These are phyloP conservation scores for Sequoiadendron giganteum DNA, from an alignment of 75 land plant genomes.

Conservation along the genomic window DNA sequence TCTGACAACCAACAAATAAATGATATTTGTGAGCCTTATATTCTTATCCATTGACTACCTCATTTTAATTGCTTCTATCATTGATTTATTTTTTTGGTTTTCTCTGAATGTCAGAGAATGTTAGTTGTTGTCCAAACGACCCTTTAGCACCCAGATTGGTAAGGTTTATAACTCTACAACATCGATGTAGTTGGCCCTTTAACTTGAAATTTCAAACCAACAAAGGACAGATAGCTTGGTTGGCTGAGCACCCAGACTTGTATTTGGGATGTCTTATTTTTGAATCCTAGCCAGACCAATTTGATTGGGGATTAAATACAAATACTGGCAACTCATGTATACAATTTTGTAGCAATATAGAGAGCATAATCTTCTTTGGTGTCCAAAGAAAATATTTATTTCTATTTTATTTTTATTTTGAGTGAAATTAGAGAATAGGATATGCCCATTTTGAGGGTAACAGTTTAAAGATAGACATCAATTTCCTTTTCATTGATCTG, in stretches of 20 bases:
- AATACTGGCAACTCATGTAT: background rate
- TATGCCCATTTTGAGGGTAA: background rate
- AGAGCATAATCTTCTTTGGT: background rate
- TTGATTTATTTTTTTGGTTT: background rate
- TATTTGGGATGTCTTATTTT: background rate
- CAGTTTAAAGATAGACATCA: background rate
- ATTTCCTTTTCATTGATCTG: background rate
- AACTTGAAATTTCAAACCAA: background rate
- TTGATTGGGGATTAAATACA: background rate
- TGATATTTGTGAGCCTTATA: background rate
- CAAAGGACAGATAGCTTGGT: background rate
- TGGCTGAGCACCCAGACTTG: background rate
- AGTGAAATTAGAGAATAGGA: background rate
- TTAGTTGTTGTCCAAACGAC: background rate
- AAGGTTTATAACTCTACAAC: no score
- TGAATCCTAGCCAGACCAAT: background rate
- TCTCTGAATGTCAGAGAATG: background rate
- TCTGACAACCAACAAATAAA: background rate
- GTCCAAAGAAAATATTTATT: background rate
- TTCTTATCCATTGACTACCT: background rate
- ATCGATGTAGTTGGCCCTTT: no score
- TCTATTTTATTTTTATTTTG: background rate
- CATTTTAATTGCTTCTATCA: background rate
- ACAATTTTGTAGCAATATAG: background rate
- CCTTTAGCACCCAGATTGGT: background rate